A percentile compares a stretch with the other conserved stretches of the same genome.
phyloP scores from a whole-genome alignment of 78 protist species.

The Dictyostelium discoideum region DNA sequence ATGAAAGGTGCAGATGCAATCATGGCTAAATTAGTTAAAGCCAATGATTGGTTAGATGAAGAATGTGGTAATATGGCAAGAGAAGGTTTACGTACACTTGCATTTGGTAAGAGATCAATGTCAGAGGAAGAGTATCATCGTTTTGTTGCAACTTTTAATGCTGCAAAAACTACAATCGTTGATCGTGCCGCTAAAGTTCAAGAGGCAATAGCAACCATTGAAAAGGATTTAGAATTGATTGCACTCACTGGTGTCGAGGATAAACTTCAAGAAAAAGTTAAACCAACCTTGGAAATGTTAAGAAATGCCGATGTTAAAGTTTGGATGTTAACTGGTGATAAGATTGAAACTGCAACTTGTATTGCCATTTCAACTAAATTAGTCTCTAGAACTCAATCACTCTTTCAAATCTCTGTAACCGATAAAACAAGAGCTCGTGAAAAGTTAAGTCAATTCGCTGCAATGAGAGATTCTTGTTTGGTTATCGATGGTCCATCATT shows the following conservation, averaged over 20 bases:
- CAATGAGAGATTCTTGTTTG: constrained; percentile 84
- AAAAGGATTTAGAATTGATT: constrained; percentile 86
- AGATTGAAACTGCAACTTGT: constrained; percentile 96
- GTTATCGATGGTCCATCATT: constrained; percentile 93
- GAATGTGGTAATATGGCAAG: constrained; percentile 97
- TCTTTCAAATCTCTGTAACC: constrained; percentile 66
- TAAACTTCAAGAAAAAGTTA: constrained; percentile 85
- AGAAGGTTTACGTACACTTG: constrained; percentile 98
- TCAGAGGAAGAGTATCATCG: constrained; percentile 82
- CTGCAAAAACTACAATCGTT: constrained; percentile 79
- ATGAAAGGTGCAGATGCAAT: constrained; percentile 93
- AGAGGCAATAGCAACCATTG: constrained; percentile 80
- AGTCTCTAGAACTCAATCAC: constrained; percentile 81
- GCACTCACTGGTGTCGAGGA: constrained; percentile 97
- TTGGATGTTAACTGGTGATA: constrained; percentile 98
- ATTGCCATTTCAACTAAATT: constrained; percentile 92
- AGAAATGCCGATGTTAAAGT: constrained; percentile 93
- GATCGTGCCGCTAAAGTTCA: constrained; percentile 82
- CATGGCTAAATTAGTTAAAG: constrained; percentile 77
- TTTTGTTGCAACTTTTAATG: constrained; percentile 39
- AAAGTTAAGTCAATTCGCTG: constrained; percentile 74
- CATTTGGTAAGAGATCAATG: constrained; percentile 87
- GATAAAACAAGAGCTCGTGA: constrained; percentile 68
- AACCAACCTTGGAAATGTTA: constrained; percentile 90
- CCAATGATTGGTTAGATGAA: constrained; percentile 95